Conservation (phyloP, 2,329 filamentous ascomycete genomes). For the Cladosporium phlei region DNA sequence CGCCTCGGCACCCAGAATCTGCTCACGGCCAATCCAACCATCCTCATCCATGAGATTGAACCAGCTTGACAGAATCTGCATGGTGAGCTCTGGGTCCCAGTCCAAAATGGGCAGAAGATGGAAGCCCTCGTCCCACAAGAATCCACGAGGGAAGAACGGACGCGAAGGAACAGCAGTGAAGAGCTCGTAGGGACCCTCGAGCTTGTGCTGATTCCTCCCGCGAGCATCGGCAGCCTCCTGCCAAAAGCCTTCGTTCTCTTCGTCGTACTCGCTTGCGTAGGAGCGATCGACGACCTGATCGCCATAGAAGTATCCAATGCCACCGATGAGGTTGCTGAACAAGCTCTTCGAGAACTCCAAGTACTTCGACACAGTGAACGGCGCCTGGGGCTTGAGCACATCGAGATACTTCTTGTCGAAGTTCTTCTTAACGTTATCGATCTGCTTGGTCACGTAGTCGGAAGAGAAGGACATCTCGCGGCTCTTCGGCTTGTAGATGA, state of each 20-base stretch:
- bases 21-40: constrained; percentile 94
- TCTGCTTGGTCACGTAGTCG: constrained; percentile 64
- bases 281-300: constrained; percentile 84
- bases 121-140: constrained; percentile 98
- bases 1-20: constrained; percentile 87
- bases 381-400: constrained; percentile 67
- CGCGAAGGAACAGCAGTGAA: constrained; percentile 89
- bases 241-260: constrained; percentile 95
- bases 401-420: constrained; percentile 73
- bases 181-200: constrained; percentile 80
- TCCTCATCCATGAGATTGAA: constrained; percentile 94
- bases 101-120: constrained; percentile 87
- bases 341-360: constrained; percentile 78
- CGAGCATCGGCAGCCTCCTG: constrained; percentile 80
- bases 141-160: constrained; percentile 93
- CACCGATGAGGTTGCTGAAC: constrained; percentile 89
- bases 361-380: constrained; percentile 68
- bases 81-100: constrained; percentile 84
- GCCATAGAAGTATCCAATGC: constrained; percentile 92
- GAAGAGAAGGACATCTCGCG: constrained; percentile 27
- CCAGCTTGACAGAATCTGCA: constrained; percentile 91
- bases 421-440: constrained; percentile 59
- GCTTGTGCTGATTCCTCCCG: constrained; percentile 59
- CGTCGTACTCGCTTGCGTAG: constrained; percentile 86
- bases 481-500: constrained; percentile 82